A percentile compares a stretch with the other conserved stretches of the same genome.
These are phyloP conservation scores for Neofusicoccum sp. DNA, from an alignment of 2,329 filamentous ascomycete species.

Conservation along the genomic window DNA sequence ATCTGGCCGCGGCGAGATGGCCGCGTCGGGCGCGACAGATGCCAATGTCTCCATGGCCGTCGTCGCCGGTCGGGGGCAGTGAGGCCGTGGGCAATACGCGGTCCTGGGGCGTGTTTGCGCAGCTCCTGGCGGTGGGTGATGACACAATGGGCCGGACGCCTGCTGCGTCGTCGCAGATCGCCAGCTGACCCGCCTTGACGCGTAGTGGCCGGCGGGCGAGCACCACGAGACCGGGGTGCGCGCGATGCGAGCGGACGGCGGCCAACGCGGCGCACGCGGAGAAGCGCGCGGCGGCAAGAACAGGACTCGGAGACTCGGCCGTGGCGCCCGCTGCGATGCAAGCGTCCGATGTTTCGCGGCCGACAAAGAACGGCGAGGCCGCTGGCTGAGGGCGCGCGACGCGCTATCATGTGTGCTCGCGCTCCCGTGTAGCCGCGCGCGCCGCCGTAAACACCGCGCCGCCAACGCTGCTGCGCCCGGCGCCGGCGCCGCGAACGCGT, in stretches of 20 bases:
- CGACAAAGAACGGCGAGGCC: constrained; percentile 11
- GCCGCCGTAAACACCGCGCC: constrained; percentile 6
- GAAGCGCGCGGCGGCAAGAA: not conserved
- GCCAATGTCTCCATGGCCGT: constrained; percentile 12
- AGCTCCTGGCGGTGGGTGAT: constrained; percentile 8
- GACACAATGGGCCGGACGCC: constrained; percentile 2
- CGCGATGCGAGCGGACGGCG: constrained; percentile 5
- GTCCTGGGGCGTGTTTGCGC: not conserved
- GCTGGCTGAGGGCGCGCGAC: constrained; percentile 1
- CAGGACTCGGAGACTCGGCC: not conserved
- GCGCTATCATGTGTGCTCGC: not conserved
- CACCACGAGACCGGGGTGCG: not conserved
- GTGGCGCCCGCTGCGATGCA: constrained; percentile 3
- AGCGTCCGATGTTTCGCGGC: not conserved
- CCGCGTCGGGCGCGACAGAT: constrained; percentile 14
- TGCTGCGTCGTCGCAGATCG: constrained; percentile 4
- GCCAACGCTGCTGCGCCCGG: not conserved
- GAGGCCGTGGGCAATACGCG: not conserved
- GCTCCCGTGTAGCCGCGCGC: constrained; percentile 5
- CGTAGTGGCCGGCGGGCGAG: not conserved
- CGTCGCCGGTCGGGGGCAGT: not conserved
- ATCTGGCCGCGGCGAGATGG: constrained; percentile 4
- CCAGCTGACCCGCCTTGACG: constrained; percentile 14
- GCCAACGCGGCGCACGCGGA: not conserved
- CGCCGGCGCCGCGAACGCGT: not conserved